phyloP scores from a whole-genome alignment of 345 rosid genomes.

The Linum trigynum region DNA sequence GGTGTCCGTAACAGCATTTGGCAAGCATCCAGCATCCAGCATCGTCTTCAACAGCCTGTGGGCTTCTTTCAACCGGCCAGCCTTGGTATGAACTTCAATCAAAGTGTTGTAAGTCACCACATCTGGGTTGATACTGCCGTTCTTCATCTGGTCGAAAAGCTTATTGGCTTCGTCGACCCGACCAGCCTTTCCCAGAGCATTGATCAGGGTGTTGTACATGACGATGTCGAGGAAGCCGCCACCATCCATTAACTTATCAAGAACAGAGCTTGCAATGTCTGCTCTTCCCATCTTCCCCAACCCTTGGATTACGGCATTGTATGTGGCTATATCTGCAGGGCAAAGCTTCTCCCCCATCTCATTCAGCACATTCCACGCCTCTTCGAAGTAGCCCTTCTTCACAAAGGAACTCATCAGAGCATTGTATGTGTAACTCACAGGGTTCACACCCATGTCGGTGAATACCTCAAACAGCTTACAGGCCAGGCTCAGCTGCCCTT shows the following conservation, averaged over 20 bases:
- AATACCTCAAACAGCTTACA: constrained; percentile 87
- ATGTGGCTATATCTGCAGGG: constrained; percentile 66
- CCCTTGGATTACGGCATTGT: constrained; percentile 79
- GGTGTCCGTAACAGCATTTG: constrained; percentile 76
- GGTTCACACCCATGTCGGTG: constrained; percentile 48
- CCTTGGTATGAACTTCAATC: constrained; percentile 80
- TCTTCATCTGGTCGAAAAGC: constrained; percentile 73
- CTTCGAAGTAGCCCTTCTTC: constrained; percentile 64
- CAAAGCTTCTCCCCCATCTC: constrained; percentile 67
- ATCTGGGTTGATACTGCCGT: constrained; percentile 60
- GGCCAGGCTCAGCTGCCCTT: constrained; percentile 79
- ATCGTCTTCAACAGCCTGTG: constrained; percentile 57
- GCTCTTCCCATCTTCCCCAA: constrained; percentile 84
- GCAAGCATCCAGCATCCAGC: constrained; percentile 70
- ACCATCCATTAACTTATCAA: constrained; percentile 55
- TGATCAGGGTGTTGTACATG: constrained; percentile 87
- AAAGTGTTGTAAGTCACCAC: constrained; percentile 76
- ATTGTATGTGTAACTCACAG: constrained; percentile 65
- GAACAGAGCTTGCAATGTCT: constrained; percentile 58
- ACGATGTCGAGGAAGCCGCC: constrained; percentile 84
- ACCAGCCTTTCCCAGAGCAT: constrained; percentile 74
- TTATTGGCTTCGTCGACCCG: constrained; percentile 55
- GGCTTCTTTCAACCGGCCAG: constrained; percentile 68
- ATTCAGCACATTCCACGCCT: constrained; percentile 56
- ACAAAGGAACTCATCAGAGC: constrained; percentile 81